Evolutionary conservation across 1,284 basidiomycete genomes (phyloP).

Genomic region (Wolfiporia cocos): DNA sequence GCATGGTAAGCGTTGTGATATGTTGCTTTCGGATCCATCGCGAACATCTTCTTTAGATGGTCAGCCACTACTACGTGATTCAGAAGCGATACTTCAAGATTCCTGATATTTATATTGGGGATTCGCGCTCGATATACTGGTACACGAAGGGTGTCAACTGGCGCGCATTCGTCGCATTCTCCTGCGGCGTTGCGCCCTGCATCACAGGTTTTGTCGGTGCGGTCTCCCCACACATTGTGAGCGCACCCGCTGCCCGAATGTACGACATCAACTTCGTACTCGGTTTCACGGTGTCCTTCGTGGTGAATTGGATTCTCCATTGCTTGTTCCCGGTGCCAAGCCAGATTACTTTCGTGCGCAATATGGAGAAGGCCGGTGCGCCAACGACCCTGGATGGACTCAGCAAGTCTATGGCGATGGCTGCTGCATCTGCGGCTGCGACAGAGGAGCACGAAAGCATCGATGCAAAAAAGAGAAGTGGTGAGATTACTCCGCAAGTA

Average conservation of each 20-base stretch:
- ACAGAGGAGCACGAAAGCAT: background rate
- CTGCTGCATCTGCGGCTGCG: background rate
- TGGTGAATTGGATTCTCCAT: slow-evolving; percentile 5
- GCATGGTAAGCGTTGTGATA: slow-evolving; percentile 3
- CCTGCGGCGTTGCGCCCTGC: slow-evolving; percentile 16
- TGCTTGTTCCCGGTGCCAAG: slow-evolving; percentile 1
- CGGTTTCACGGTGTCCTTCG: slow-evolving; percentile 11
- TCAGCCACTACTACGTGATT: slow-evolving; percentile 17
- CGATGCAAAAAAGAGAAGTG: background rate
- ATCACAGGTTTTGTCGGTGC: slow-evolving; percentile 17
- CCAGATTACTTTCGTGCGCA: slow-evolving; percentile 1
- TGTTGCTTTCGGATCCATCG: background rate
- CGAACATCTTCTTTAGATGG: slow-evolving; percentile 2
- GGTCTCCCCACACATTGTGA: slow-evolving; percentile 10
- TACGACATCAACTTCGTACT: slow-evolving; percentile 17
- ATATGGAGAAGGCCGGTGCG: slow-evolving; percentile 4
- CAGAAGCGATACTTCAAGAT: slow-evolving; percentile 12
- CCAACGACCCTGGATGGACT: slow-evolving; percentile 5
- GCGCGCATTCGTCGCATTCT: slow-evolving; percentile 14
- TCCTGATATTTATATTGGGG: slow-evolving; percentile 16
- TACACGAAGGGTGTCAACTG: slow-evolving; percentile 16
- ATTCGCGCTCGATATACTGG: slow-evolving; percentile 14
- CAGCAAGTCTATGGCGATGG: background rate
- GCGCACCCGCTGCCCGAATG: slow-evolving; percentile 7
- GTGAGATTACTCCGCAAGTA: slow-evolving; percentile 10